These are phyloP conservation scores for Nicotiana benthamiana DNA, from an alignment of 257 asterid genomes.

Conservation along the genomic window DNA sequence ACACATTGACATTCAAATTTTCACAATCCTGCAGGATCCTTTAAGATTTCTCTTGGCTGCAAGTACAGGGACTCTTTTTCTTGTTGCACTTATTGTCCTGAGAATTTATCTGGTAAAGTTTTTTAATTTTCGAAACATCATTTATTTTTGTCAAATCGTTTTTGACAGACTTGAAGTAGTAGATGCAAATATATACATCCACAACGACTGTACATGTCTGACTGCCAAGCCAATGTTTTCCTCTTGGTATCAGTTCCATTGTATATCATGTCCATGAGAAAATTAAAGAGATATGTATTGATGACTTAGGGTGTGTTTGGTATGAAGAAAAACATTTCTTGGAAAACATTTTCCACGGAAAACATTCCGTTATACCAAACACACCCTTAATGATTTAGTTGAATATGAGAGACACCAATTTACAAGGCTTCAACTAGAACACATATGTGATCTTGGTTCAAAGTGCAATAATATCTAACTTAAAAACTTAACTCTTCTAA, in stretches of 20 bases:
- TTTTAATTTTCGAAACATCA: background rate
- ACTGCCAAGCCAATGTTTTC: background rate
- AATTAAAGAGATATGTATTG: no score
- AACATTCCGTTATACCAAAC: no score
- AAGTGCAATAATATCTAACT: background rate
- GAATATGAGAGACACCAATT: background rate
- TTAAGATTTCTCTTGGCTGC: conserved; percentile 63
- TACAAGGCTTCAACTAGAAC: background rate
- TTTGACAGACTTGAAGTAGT: background rate
- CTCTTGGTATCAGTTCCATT: no score
- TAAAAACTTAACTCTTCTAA: background rate
- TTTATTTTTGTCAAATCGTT: background rate
- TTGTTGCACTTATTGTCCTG: conserved; percentile 69
- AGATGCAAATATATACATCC: background rate
- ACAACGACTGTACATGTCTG: background rate
- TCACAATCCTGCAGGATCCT: conserved; percentile 59
- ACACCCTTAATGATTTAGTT: no score
- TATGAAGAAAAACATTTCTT: no score
- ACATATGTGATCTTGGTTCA: background rate
- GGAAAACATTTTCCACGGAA: no score
- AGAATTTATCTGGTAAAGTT: conserved; percentile 76
- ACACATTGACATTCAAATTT: background rate
- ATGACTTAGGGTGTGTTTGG: no score
- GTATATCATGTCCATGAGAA: no score
- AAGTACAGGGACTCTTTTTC: conserved; percentile 74